Evolutionary conservation across 495 filamentous ascomycete species (phyloP).

Genomic region (Parathielavia appendiculata): DNA sequence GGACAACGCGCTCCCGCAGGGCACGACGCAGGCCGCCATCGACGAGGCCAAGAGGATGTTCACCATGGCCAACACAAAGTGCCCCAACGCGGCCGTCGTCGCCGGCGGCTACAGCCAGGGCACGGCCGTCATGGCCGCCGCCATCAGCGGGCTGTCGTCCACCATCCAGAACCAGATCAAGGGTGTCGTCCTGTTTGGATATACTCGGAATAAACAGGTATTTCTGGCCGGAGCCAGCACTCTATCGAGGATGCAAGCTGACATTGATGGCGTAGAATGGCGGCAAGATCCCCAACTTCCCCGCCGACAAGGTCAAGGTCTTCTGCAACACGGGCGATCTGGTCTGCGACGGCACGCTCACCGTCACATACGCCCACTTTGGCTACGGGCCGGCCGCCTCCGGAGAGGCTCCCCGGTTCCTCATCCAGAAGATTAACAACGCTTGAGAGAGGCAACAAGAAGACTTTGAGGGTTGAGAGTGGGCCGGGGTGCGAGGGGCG

Average conservation of each 20-base stretch:
- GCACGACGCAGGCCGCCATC: slow-evolving; percentile 35
- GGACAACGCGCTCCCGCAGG: slow-evolving; percentile 33
- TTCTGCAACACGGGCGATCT: slow-evolving; percentile 36
- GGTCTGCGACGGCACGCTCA: slow-evolving; percentile 11
- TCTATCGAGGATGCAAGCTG: too few species aligned
- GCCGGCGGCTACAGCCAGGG: slow-evolving; percentile 48
- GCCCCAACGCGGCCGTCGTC: slow-evolving; percentile 36
- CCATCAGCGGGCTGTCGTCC: slow-evolving; percentile 39
- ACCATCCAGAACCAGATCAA: slow-evolving; percentile 44
- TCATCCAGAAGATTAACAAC: background rate
- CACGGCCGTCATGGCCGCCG: slow-evolving; percentile 49
- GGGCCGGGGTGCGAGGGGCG: too few species aligned
- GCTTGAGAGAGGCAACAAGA: background rate
- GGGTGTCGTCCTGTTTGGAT: slow-evolving; percentile 52
- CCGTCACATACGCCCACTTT: slow-evolving; percentile 16
- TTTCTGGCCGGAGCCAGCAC: too few species aligned
- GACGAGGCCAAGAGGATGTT: slow-evolving; percentile 32
- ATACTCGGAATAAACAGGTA: slow-evolving; percentile 51
- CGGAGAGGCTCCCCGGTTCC: background rate
- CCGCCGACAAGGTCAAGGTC: slow-evolving; percentile 41
- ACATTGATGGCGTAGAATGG: too few species aligned
- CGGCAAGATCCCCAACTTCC: slow-evolving; percentile 45
- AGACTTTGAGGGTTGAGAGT: too few species aligned
- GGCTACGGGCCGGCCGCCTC: slow-evolving; percentile 44
- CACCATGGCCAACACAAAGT: slow-evolving; percentile 30